Evolutionary conservation across 1,284 basidiomycete genomes (phyloP), one percentile per base, ranked within the genome.

Genomic region (Pseudozyma sp.): DNA sequence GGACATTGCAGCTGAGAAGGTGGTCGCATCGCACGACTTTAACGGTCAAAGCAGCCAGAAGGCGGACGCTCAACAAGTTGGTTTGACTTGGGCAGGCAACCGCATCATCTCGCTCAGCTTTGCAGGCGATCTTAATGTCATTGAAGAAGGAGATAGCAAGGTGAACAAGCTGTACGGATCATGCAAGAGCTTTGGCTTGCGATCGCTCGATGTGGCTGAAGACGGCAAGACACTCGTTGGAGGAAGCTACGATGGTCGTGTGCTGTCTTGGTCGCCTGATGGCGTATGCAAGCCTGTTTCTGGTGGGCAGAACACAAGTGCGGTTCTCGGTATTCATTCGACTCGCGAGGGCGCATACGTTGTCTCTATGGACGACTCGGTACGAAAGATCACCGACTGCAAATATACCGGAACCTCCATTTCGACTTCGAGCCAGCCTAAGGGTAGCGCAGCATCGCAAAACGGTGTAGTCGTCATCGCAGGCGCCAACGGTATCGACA

Each of bases 31-130:
- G 59, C 71, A 62, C 55, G 77, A 83, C 21, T 71, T 82, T 35
- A 76, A 54, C 51, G 67, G 73, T 10, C 63, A 72, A 34, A 56
- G 68, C 51, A 65, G 43, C n/a, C 70, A 73, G 48, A 76, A 73
- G 48, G 70, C 67, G 16, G 75, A 80, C 34, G 70, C 85, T 74
- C 96, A 98, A 87, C 90, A 95, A 52, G 96, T 96, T 42, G 93
- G 93, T 75, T 90, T 91, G 16, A 97, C 92, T 90, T 91, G 89
- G 67, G 89, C 89, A 49, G 88, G 90, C 44, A 88, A 89, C 52
- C 51, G 73, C 6, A 89, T 97, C 59, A 91, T 95, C 39, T 95
- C 94, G 4, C 87, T 98, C 43, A 94, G 93, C 2, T 87, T 97
- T 78, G 90, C 90, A 0, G 95, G 96, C 16, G 89, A 90, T 59